A percentile compares a stretch with the other conserved stretches of the same genome.
These are phyloP conservation scores for Tuctoria greenei DNA, from an alignment of 176 grass and related monocot genomes.

Conservation along the genomic window DNA sequence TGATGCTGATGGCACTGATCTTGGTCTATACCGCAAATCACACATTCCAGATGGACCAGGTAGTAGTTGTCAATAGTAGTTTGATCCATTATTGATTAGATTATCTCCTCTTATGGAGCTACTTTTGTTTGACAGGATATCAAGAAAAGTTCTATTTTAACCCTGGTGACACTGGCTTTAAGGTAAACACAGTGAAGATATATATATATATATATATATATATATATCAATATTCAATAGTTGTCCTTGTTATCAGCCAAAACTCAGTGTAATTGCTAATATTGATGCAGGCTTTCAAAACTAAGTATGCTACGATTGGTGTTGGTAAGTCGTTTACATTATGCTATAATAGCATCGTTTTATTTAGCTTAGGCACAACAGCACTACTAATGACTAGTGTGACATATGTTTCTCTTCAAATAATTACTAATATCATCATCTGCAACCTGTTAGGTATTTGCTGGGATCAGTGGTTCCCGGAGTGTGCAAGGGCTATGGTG, in stretches of 20 bases:
- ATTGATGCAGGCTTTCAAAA: slow-evolving; percentile 69
- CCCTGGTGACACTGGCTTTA: slow-evolving; percentile 89
- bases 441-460: slow-evolving; percentile 59
- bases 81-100: neutral
- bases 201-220: too few relatives aligned
- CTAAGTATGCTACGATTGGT: slow-evolving; percentile 87
- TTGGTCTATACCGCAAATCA: slow-evolving; percentile 94
- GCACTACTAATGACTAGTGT: neutral
- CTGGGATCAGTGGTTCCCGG: slow-evolving; percentile 98
- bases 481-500: slow-evolving; percentile 85
- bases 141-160: slow-evolving; percentile 99
- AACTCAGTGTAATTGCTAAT: neutral
- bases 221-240: too few relatives aligned
- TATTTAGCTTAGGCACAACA: neutral
- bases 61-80: slow-evolving; percentile 21
- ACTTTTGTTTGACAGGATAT: slow-evolving; percentile 60
- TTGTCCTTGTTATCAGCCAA: slow-evolving; percentile 3
- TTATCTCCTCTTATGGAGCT: neutral
- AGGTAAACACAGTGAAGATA: slow-evolving; percentile 44
- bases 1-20: slow-evolving; percentile 88
- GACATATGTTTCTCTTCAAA: neutral
- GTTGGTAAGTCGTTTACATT: slow-evolving; percentile 67
- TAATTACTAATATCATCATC: neutral
- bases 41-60: slow-evolving; percentile 98
- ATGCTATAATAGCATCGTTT: too few relatives aligned